Conservation (phyloP, 306 rosid genomes). For the Dalbergia cultrata region DNA sequence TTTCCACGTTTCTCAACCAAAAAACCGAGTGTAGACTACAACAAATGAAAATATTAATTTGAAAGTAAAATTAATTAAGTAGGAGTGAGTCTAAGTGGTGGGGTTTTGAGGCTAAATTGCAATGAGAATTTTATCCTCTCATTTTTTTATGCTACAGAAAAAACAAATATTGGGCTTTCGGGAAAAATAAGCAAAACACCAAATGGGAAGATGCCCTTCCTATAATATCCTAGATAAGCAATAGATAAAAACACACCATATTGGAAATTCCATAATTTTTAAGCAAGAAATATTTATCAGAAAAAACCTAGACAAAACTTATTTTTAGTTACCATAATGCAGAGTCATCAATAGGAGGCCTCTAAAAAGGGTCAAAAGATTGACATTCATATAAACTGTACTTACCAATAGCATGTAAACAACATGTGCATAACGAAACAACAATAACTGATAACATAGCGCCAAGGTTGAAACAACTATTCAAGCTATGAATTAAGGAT, state of each 20-base stretch:
- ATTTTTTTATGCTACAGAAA: neutral
- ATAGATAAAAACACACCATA: constrained; percentile 32
- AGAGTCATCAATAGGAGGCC: constrained; percentile 27
- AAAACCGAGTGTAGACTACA: too few relatives aligned
- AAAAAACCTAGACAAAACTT: constrained; percentile 19
- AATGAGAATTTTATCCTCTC: constrained; percentile 24
- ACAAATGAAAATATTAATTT: too few relatives aligned
- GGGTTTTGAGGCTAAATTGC: constrained; percentile 19
- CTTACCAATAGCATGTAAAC: constrained; percentile 47
- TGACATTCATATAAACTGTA: constrained; percentile 51
- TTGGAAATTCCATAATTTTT: constrained; percentile 30
- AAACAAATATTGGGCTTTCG: constrained; percentile 14
- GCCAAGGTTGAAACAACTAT: constrained; percentile 54
- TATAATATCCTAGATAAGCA: neutral
- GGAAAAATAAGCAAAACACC: constrained; percentile 10
- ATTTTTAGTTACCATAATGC: constrained; percentile 31
- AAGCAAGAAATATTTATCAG: constrained; percentile 22
- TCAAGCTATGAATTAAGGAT: constrained; percentile 58
- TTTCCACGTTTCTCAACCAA: too few relatives aligned
- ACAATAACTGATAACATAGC: constrained; percentile 54
- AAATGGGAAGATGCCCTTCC: constrained; percentile 35
- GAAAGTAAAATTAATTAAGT: neutral
- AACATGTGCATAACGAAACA: constrained; percentile 55
- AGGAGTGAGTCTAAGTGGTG: constrained; percentile 4
- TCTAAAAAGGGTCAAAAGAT: constrained; percentile 43